Evolutionary conservation across 2,329 filamentous ascomycete genomes (phyloP).

Genomic region (Alternaria sp.): DNA sequence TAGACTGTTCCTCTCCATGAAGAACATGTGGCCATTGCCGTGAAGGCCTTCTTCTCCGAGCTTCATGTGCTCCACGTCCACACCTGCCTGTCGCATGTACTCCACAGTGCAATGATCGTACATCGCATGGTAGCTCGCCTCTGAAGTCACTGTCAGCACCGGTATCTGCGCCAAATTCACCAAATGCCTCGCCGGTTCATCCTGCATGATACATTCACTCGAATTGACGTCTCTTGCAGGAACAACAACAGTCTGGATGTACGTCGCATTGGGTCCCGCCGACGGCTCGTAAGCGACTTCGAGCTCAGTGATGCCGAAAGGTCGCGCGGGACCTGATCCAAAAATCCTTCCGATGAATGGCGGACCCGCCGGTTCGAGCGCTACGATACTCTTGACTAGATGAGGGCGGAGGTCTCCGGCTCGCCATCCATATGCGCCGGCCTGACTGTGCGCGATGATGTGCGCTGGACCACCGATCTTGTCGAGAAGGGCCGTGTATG

Average conservation of each 20-base stretch:
- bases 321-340: conserved; percentile 23
- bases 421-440: conserved; percentile 55
- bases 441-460: conserved; percentile 60
- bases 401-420: conserved; percentile 58
- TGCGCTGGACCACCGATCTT: conserved; percentile 52
- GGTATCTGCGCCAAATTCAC: conserved; percentile 57
- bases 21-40: conserved; percentile 54
- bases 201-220: conserved; percentile 50
- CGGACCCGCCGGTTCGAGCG: conserved; percentile 61
- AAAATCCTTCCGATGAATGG: conserved; percentile 44
- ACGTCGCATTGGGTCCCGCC: conserved; percentile 25
- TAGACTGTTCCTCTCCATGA: conserved; percentile 43
- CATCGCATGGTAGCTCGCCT: conserved; percentile 60
- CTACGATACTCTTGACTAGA: conserved; percentile 57
- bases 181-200: conserved; percentile 52
- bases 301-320: conserved; percentile 45
- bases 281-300: conserved; percentile 44
- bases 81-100: conserved; percentile 57
- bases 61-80: conserved; percentile 30
- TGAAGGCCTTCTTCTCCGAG: conserved; percentile 63
- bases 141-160: conserved; percentile 58
- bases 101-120: conserved; percentile 63
- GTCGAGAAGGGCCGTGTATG: conserved; percentile 53
- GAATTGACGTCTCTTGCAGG: conserved; percentile 31
- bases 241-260: conserved; percentile 29